These are phyloP conservation scores for Dioszegia crocea DNA, from an alignment of 768 basidiomycete species.

Conservation along the genomic window DNA sequence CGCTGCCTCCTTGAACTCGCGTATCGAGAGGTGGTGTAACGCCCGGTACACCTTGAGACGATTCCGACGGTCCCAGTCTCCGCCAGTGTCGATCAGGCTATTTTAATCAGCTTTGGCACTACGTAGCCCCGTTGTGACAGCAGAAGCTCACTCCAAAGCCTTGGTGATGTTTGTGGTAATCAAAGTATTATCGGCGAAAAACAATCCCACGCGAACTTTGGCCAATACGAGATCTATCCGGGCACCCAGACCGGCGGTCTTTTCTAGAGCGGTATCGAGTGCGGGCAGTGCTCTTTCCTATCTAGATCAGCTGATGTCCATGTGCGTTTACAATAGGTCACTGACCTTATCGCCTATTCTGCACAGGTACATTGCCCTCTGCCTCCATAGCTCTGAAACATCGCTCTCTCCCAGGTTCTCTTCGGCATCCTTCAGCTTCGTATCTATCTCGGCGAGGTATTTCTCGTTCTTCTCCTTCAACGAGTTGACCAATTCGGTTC, in stretches of 20 bases:
- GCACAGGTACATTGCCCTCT: slow-evolving; percentile 77
- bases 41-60: slow-evolving; percentile 93
- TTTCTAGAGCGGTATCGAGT: slow-evolving; percentile 76
- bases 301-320: background rate
- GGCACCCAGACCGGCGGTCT: slow-evolving; percentile 86
- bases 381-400: slow-evolving; percentile 79
- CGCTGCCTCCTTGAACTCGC: slow-evolving; percentile 85
- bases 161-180: slow-evolving; percentile 68
- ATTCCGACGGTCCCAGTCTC: slow-evolving; percentile 97
- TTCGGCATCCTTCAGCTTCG: slow-evolving; percentile 75
- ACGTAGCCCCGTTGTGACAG: background rate
- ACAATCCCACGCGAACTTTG: slow-evolving; percentile 82
- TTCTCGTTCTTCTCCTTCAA: slow-evolving; percentile 69
- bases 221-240: slow-evolving; percentile 89
- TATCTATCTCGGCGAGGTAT: slow-evolving; percentile 70
- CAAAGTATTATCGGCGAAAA: slow-evolving; percentile 73
- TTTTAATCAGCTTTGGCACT: background rate
- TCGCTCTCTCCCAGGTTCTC: slow-evolving; percentile 90
- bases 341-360: slow-evolving; percentile 75
- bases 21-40: slow-evolving; percentile 74
- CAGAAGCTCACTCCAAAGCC: slow-evolving; percentile 68
- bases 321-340: background rate
- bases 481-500: slow-evolving; percentile 55
- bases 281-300: slow-evolving; percentile 79
- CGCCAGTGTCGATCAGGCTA: slow-evolving; percentile 87